phyloP scores from a whole-genome alignment of 495 filamentous ascomycete genomes.

The Aspergillus avenaceus region DNA sequence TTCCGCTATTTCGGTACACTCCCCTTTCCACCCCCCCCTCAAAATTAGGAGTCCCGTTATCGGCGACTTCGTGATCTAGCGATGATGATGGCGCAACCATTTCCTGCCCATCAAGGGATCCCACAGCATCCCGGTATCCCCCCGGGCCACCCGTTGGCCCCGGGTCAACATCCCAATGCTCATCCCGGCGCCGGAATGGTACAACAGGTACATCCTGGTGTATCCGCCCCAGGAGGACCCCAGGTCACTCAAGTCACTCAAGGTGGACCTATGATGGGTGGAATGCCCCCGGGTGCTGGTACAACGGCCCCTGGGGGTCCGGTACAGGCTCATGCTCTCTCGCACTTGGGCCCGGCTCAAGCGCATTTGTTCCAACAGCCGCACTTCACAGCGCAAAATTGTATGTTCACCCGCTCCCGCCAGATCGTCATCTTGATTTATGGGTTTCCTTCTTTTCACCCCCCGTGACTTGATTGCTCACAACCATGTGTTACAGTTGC shows the following conservation, averaged over 20 bases:
- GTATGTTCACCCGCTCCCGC: constrained; percentile 21
- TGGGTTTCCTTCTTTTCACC: background rate
- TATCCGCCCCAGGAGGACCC: constrained; percentile 71
- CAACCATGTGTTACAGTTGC: constrained; percentile 43
- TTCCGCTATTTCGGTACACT: background rate
- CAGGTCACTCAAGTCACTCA: constrained; percentile 83
- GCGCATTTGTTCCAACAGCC: constrained; percentile 61
- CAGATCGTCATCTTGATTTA: constrained; percentile 7
- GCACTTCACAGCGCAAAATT: constrained; percentile 42
- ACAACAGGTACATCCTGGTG: constrained; percentile 77
- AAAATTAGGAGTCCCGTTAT: constrained; percentile 23
- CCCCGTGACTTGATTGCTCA: background rate
- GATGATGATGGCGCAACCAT: constrained; percentile 67
- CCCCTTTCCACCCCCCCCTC: background rate
- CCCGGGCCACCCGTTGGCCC: constrained; percentile 72
- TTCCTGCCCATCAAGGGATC: constrained; percentile 70
- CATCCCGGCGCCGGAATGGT: constrained; percentile 58
- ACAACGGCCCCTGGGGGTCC: constrained; percentile 50
- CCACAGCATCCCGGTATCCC: constrained; percentile 67
- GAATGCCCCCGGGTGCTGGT: constrained; percentile 68
- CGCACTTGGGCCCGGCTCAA: constrained; percentile 70
- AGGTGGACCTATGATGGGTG: constrained; percentile 71
- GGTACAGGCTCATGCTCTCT: constrained; percentile 70
- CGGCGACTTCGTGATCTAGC: constrained; percentile 50
- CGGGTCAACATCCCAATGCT: constrained; percentile 64